Conservation (phyloP, 495 filamentous ascomycete species). For the Parathielavia hyrcaniae region DNA sequence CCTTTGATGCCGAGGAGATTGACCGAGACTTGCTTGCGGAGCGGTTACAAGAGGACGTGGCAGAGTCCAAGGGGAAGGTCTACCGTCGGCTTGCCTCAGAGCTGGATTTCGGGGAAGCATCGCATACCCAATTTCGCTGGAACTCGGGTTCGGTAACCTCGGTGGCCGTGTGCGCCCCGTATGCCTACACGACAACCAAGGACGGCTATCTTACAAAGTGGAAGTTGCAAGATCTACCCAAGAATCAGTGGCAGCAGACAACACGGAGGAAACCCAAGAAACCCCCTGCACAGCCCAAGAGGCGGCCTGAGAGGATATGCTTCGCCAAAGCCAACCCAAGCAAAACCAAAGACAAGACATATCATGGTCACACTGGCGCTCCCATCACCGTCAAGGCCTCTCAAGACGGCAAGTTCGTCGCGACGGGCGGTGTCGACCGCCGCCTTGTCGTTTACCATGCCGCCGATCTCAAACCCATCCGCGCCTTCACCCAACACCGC, state of each 20-base stretch:
- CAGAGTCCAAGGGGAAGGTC: conserved; percentile 83
- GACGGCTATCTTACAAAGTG: conserved; percentile 82
- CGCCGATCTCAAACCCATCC: conserved; percentile 63
- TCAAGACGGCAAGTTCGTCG: conserved; percentile 80
- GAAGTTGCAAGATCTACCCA: conserved; percentile 60
- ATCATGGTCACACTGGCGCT: conserved; percentile 64
- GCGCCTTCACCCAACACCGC: conserved; percentile 86
- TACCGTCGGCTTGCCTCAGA: conserved; percentile 71
- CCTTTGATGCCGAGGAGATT: conserved; percentile 89
- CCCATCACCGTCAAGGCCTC: conserved; percentile 84
- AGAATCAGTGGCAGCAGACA: conserved; percentile 49
- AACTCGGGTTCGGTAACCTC: conserved; percentile 72
- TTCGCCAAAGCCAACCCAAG: conserved; percentile 60
- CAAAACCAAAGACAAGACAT: conserved; percentile 54
- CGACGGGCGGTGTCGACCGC: conserved; percentile 78
- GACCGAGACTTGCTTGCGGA: conserved; percentile 88
- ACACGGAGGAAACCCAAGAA: conserved; percentile 56
- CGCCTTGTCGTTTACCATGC: conserved; percentile 83
- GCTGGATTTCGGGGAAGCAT: conserved; percentile 56
- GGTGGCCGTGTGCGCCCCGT: conserved; percentile 69
- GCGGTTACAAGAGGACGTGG: conserved; percentile 83
- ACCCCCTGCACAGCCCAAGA: conserved; percentile 55
- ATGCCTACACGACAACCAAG: conserved; percentile 80
- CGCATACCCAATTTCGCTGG: conserved; percentile 64
- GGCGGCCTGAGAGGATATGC: conserved; percentile 62